A percentile compares a stretch with the other conserved stretches of the same genome.
Conservation (phyloP, 192 early-diverging fungal genomes). For the Coemansia sp. region DNA sequence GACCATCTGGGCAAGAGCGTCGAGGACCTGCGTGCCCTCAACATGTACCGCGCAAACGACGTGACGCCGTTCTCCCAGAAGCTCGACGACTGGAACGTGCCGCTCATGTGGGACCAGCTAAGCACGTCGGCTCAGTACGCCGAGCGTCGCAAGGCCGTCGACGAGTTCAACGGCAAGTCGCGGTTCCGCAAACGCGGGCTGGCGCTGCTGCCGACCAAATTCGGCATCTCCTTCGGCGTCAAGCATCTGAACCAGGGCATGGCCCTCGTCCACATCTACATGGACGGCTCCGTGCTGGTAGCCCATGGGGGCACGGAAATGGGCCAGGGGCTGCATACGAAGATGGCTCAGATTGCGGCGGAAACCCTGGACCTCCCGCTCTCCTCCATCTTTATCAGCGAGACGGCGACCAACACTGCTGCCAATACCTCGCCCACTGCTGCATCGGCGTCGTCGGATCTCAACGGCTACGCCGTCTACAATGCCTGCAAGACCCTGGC, state of each 20-base stretch:
- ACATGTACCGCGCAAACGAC: constrained; percentile 70
- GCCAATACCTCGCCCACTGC: constrained; percentile 79
- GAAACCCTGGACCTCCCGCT: constrained; percentile 74
- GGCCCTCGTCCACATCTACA: constrained; percentile 80
- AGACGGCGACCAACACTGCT: constrained; percentile 75
- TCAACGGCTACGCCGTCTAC: constrained; percentile 79
- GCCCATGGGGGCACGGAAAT: constrained; percentile 87
- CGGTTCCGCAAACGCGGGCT: constrained; percentile 79
- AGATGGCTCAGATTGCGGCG: constrained; percentile 83
- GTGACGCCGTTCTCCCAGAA: constrained; percentile 68
- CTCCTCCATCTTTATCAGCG: constrained; percentile 61
- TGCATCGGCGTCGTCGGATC: constrained; percentile 72
- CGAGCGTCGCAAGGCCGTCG: constrained; percentile 56
- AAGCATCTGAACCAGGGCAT: constrained; percentile 80
- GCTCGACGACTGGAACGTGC: constrained; percentile 70
- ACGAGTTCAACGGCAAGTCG: constrained; percentile 67
- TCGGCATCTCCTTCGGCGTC: constrained; percentile 73
- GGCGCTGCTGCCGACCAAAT: constrained; percentile 77
- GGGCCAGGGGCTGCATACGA: constrained; percentile 89
- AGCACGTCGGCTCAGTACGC: constrained; percentile 55
- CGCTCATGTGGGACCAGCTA: constrained; percentile 67
- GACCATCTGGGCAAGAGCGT: constrained; percentile 62
- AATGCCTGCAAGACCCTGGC: constrained; percentile 73
- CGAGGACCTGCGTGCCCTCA: constrained; percentile 62
- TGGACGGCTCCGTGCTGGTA: constrained; percentile 78